Conservation (phyloP, 345 rosid genomes). For the Turnera subulata region DNA sequence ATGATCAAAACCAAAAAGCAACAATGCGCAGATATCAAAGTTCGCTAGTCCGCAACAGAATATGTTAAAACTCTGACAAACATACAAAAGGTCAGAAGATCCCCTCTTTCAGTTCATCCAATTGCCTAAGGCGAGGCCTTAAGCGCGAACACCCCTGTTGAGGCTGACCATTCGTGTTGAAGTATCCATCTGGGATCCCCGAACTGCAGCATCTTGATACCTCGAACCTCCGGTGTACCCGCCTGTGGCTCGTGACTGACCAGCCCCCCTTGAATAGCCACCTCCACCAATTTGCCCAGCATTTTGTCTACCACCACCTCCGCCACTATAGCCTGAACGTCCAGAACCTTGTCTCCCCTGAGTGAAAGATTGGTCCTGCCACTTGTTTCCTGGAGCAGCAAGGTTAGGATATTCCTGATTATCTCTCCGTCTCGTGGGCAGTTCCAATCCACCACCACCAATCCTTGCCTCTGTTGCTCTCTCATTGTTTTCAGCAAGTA, state of each 20-base stretch:
- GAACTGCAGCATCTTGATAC: conserved; percentile 25
- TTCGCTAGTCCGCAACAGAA: too few relatives aligned
- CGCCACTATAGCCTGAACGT: conserved; percentile 35
- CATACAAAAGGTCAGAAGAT: too few relatives aligned
- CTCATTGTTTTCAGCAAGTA: conserved; percentile 74
- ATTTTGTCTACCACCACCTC: conserved; percentile 42
- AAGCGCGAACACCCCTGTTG: conserved; percentile 46
- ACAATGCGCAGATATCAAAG: too few relatives aligned
- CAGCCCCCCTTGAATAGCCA: conserved; percentile 49
- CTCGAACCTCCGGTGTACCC: conserved; percentile 45
- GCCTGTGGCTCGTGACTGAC: conserved; percentile 44
- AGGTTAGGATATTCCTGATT: conserved; percentile 49
- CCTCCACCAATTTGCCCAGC: conserved; percentile 36
- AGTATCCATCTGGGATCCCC: conserved; percentile 54
- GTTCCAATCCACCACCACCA: conserved; percentile 68
- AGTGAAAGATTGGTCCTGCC: conserved; percentile 53
- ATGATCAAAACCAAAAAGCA: too few relatives aligned
- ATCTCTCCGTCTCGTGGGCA: conserved; percentile 58
- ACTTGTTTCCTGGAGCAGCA: conserved; percentile 44
- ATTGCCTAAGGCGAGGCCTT: neutral
- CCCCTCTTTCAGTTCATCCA: too few relatives aligned
- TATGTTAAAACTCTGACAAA: too few relatives aligned
- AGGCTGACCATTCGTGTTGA: conserved; percentile 72
- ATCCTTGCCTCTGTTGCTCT: conserved; percentile 69
- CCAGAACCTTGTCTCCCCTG: conserved; percentile 58